Evolutionary conservation across 257 asterid species (phyloP).

Genomic region (Solanum megistacrolobum): DNA sequence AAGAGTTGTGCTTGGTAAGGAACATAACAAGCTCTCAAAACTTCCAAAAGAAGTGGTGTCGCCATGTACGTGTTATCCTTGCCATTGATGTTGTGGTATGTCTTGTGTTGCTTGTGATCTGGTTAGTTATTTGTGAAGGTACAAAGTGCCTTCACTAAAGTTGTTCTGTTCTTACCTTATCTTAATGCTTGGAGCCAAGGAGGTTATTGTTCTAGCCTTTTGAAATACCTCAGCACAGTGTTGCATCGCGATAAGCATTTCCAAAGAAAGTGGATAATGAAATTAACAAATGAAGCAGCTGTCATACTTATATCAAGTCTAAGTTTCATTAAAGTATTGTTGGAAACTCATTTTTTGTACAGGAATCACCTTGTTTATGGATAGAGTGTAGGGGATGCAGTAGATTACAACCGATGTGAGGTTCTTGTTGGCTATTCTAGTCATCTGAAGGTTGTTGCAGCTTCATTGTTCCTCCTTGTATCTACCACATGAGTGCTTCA

Average conservation of each 20-base stretch:
- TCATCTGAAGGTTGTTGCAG: neutral
- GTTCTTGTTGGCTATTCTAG: neutral
- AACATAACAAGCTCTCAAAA: conserved; percentile 20
- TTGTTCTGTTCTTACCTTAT: neutral
- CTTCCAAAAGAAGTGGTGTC: conserved; percentile 49
- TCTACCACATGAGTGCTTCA: neutral
- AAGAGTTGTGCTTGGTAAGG: conserved; percentile 29
- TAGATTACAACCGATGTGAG: neutral
- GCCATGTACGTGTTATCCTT: conserved; percentile 47
- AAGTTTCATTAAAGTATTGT: neutral
- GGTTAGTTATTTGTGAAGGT: conserved; percentile 68
- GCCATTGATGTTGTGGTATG: conserved; percentile 59
- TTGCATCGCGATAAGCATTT: neutral
- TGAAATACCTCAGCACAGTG: neutral
- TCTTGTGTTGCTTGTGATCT: conserved; percentile 39
- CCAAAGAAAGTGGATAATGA: neutral
- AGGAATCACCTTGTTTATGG: neutral
- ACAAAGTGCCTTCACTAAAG: conserved; percentile 42
- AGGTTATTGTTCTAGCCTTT: neutral
- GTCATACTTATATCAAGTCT: neutral
- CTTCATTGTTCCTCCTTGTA: neutral
- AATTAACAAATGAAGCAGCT: neutral
- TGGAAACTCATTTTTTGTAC: neutral
- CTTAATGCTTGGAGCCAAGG: neutral
- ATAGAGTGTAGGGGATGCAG: neutral